Conservation (phyloP, 1,284 basidiomycete genomes). For the Meira nashicola region DNA sequence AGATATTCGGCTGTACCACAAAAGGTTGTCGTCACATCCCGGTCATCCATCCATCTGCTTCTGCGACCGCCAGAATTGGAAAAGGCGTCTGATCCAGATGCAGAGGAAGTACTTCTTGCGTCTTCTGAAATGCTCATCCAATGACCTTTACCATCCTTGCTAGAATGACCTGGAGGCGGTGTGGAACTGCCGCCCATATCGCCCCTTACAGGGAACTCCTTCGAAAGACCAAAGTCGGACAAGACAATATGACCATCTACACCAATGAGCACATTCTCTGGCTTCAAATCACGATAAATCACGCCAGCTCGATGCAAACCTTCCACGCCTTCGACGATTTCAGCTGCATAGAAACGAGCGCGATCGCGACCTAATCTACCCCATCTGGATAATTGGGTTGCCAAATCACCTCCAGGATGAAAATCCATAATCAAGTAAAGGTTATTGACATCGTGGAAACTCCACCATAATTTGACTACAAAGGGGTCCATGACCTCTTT, state of each 20-base stretch:
- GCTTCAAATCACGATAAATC: constrained; percentile 79
- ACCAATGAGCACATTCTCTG: constrained; percentile 90
- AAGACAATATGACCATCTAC: constrained; percentile 88
- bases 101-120: constrained; percentile 4
- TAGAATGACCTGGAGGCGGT: constrained; percentile 24
- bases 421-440: constrained; percentile 64
- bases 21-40: constrained; percentile 72
- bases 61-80: background rate
- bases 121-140: constrained; percentile 24
- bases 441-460: constrained; percentile 59
- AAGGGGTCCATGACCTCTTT: constrained; percentile 68
- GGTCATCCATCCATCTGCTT: constrained; percentile 17
- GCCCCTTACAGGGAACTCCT: constrained; percentile 52
- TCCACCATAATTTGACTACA: constrained; percentile 88
- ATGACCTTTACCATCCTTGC: constrained; percentile 17
- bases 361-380: constrained; percentile 84
- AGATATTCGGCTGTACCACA: constrained; percentile 59
- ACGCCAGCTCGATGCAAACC: constrained; percentile 78
- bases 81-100: background rate
- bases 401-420: constrained; percentile 91
- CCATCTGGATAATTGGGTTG: constrained; percentile 91
- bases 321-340: constrained; percentile 90
- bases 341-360: constrained; percentile 89
- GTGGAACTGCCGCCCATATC: constrained; percentile 12
- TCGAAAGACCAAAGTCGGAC: constrained; percentile 89